Base-by-base conservation (phyloP, 2,329 filamentous ascomycete genomes). In the Apiospora sp. region DNA sequence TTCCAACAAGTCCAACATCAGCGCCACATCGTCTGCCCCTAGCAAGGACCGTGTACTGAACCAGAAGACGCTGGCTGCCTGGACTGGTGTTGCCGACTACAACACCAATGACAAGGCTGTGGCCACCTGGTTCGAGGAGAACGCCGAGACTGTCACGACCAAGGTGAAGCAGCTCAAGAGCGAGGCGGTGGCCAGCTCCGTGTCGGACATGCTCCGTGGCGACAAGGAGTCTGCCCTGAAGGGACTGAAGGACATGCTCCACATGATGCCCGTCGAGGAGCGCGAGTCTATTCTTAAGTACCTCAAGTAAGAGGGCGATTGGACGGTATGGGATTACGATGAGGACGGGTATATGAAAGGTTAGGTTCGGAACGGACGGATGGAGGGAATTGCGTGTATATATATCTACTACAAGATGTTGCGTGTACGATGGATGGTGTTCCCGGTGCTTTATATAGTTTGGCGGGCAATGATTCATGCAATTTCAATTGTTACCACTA, bases 41-140 rank as follows among this genome's bases (percentile, higher is more conserved):
- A 81, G 82, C 77, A 84, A 86, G 78, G 83, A 79, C 75, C 72
- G 69, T 73, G 6, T 73, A 86, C 48, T 80, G 72, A 92, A 95
- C 84, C 86, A 98, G 72, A 89, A 91, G 79, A 90, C 92, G 75
- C 89, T 99, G 67, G 90, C 92, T 83, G 92, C 94, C 51, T 98
- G 96, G 94, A 94, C 92, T 61, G 92, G 89, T 68, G 87, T 98
- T 73, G 85, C 91, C 61, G 89, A 94, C 77, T 97, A 97, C 82
- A 90, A 93, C 71, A 89, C 88, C 73, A 91, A 94, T 75, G 96
- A 99, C 82, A 90, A 90, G 78, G 92, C 91, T 76, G 96, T 98
- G 41, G 94, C 95, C 4, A 89, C 92, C 78, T 99, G 96, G 96
- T 98, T 98, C 82, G 96, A 99, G 87, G 92, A 96, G 85, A 96